phyloP scores from a whole-genome alignment of 2,329 filamentous ascomycete species.

The Fusarium longipes region DNA sequence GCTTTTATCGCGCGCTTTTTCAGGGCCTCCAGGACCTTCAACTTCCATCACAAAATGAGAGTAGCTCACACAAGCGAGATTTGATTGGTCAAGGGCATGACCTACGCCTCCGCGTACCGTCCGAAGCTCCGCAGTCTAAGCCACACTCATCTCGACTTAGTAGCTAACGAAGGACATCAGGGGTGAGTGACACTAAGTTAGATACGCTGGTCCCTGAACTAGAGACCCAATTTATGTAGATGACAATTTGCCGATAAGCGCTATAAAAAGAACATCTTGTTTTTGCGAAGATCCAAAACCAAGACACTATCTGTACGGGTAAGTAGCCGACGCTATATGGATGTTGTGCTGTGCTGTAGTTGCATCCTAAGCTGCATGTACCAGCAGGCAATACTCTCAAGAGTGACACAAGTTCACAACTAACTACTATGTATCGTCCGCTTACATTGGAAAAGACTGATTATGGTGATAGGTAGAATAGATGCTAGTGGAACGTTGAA shows the following conservation, averaged over 20 bases:
- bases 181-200: too few relatives aligned
- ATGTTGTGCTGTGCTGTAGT: not conserved
- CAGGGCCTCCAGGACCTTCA: constrained; percentile 34
- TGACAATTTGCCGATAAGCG: constrained; percentile 22
- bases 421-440: not conserved
- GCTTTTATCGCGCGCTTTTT: constrained; percentile 31
- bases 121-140: constrained; percentile 39
- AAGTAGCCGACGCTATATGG: not conserved
- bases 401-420: constrained; percentile 1
- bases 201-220: constrained; percentile 10
- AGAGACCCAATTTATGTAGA: constrained; percentile 8
- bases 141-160: constrained; percentile 38
- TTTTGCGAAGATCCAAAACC: not conserved
- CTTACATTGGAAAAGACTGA: not conserved
- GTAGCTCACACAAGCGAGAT: constrained; percentile 4
- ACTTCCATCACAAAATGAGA: constrained; percentile 18
- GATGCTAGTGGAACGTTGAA: not conserved
- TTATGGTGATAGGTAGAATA: not conserved
- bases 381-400: not conserved
- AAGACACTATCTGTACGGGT: not conserved
- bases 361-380: not conserved
- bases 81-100: constrained; percentile 21
- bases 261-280: constrained; percentile 29
- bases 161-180: too few relatives aligned
- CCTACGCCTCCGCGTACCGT: constrained; percentile 35